Base-by-base conservation (phyloP, 495 filamentous ascomycete genomes). In the Penicillium riverlandense region DNA sequence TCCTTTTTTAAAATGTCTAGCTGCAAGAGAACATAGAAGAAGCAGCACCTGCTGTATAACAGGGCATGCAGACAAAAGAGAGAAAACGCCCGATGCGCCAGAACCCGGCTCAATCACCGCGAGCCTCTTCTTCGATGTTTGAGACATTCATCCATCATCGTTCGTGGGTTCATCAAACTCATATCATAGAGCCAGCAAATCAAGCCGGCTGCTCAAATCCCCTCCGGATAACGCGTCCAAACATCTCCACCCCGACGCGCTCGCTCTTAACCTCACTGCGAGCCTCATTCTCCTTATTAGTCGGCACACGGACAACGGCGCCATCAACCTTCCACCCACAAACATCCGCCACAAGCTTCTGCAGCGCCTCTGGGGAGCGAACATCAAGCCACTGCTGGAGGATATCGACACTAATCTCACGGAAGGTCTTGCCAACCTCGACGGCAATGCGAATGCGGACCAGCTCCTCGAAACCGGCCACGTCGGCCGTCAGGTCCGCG, bases 221-320 rank as follows among this genome's bases (percentile, higher is more conserved):
- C 49, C 92, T 73, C 55, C 84, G 78, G 57, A 97, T 81, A 47
- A 96, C 82, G 71, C 81, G 89, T 43, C 95, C 91, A 47, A 99
- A 89, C 72, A 87, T 86, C 38, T 74, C 70, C 14, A 72, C 49
- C 22, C 62, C 70, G 32, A 99, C 94, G 49, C 89, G 88, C 75
- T 99, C 94, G 65, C 91, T 80, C 60, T 95, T 90, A 54, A 96
- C 86, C 35, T 88, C 88, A 56, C 90, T 91, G 76, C 92, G 90
- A 28, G 88, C 94, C 79, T 97, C 90, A 66, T 99, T 99, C 76
- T 99, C 94, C 66, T 92, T 85, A 66, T 97, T 99, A 60, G 84
- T 72, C 38, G 94, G 92, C 30, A 91, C 77, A 64, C 80, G 81
- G 40, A 91, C 79, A 27, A 80, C 67, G 10, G 71, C 75, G 35